Evolutionary conservation across 306 rosid genomes (phyloP), one percentile per base, ranked within the genome.

Genomic region (Dalbergia cultrata): DNA sequence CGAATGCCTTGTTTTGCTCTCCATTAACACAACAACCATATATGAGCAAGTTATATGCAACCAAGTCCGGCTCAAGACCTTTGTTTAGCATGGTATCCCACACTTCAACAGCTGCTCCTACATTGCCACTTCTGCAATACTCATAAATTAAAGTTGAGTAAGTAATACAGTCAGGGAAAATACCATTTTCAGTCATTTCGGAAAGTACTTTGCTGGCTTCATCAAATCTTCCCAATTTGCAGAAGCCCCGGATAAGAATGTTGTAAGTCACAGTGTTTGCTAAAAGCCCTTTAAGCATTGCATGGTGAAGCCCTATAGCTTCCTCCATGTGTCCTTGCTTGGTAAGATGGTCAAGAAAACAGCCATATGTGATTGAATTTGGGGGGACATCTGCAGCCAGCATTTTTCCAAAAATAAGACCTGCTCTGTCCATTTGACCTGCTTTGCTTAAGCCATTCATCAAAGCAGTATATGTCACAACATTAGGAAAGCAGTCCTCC

Each of bases 11-110:
- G 80, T 82, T 37, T 18, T 90, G 83, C 81, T 90, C 88, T 76
- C 99, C 98, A 69, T 80, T 87, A 61, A 95, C 84, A 87, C 99
- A 93, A 60, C 93, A 95, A 66, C 98, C 99, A 70, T 90, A 70
- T 75, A 95, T 91, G 44, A 95, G 64, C 89, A 90, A 89, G 85
- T 88, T 89, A 83, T 88, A 93, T 34, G 94, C 98, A 82, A 90
- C 80, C 67, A 70, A 71, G 81, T 93, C 95, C 58, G 99, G 98
- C 84, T 90, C 85, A 70, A 93, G 67, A 73, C 98, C 98, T 80
- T 80, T 90, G n/a, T 58, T 89, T 41, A 93, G 82, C 99, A 95
- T 93, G 67, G 84, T 63, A 72, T 90, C 90, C 98, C 99, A 95
- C 86, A 89, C 63, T 72, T 76, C 81, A 53, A 90, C 35, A 63